Base-by-base conservation (phyloP, 805 yeast species). In the Ascoidea tarda region DNA sequence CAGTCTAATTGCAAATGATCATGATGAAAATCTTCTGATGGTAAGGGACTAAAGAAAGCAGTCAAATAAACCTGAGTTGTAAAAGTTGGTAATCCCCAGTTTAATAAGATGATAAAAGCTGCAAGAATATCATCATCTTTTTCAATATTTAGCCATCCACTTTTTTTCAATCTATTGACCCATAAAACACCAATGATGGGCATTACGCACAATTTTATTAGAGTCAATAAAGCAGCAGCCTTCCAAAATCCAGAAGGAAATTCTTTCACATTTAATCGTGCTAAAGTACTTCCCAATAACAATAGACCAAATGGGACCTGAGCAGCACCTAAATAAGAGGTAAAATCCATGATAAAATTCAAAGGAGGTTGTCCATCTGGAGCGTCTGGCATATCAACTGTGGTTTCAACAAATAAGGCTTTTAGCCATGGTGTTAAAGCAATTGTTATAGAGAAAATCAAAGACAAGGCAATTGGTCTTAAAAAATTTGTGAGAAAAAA, bases 41-140 rank as follows among this genome's bases (percentile, higher is more conserved):
- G 28, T 21, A 21, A 21, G 16, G 93, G 95, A 1, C 90, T 81
- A 65, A 83, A 87, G 62, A 87, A 81, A 1, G 96, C 91, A 3
- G 98, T 90, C 58, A 90, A 74, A 66, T 89, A 91, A 14, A 91
- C 81, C 60, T 89, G 82, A 0, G 93, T 74, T 0, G 96, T 89
- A 0, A 96, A 93, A 52, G 86, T 82, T 0, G 98, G 98, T 54
- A 87, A 75, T 0, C 90, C 84, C 66, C 83, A 84, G 14, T 82
- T 78, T 33, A 89, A 70, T 33, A 85, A 83, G 61, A 84, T 73
- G 5, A 90, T 81, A 60, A 89, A 84, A 46, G 82, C 74, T 6
- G 87, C 74, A 53, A 68, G 61, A 6, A 87, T 74, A 5, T 64
- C 62, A 49, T 58, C 74, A 42, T 67, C 69, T 38, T 69, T 61